Evolutionary conservation across 345 rosid genomes (phyloP), one percentile per base, ranked within the genome.

Genomic region (Citrus glauca): DNA sequence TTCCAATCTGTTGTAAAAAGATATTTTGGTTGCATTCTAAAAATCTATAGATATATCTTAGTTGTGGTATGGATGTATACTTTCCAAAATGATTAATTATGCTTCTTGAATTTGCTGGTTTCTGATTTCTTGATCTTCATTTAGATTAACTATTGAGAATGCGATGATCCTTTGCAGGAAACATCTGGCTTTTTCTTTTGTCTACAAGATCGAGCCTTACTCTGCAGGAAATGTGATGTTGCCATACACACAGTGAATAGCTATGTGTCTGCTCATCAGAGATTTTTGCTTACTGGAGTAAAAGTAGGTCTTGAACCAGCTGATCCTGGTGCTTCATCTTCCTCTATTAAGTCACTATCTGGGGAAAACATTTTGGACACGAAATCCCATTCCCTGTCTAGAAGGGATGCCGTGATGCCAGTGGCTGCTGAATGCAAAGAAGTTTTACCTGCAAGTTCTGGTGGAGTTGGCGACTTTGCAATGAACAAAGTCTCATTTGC

Each of bases 211-310:
- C 85, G 98, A 83, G 98, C 99, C 57, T 85, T 96, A 60, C 93
- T 96, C 33, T 96, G 99, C 84, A 84, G 98, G 86, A 96, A 94
- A 86, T 96, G 99, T 81, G 99, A 96, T 81, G 86, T 94, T 77
- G 84, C 94, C 40, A 89, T 96, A 78, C 99, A 96, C 79, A 78
- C 94, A 2, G 95, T 81, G 38, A 96, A 94, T 80, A 59, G 84
- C 59, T 88, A 82, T 80, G 98, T 92, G 37, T 89, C 98, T 79
- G 87, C 87, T 81, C 99, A 96, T 83, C 98, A 94, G 77, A 83
- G 99, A 65, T 96, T 91, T 88, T 89, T 96, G 77, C 88, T 96
- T 24, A 96, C 99, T 22, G 99, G 98, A 69, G 96, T 96, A 42
- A 92, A 90, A 85, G 97, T 96, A 69, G 97, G 93, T 83, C 92